Base-by-base conservation (phyloP, 148 eudicot genomes). In the Suaeda aralocaspica region DNA sequence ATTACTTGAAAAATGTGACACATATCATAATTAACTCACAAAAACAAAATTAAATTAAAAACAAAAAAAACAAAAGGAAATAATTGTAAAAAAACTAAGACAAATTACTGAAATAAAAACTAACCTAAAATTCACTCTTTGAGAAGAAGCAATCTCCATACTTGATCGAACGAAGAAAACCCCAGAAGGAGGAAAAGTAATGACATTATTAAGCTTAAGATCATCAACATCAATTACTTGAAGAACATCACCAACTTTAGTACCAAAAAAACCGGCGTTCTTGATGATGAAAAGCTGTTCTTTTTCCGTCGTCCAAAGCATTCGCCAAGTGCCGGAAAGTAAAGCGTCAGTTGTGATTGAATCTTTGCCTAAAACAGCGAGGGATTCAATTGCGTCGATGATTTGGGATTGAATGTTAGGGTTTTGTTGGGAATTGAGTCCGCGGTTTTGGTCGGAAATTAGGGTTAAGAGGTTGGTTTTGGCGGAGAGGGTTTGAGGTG, bases 271-370 rank as follows among this genome's bases (percentile, higher is more conserved):
- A 5, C 16, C 13, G 2, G 95, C 95, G 59, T 93, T 90, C 74
- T 82, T 75, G 3, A 91, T 80, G 26, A 93, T 89, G 56, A 80
- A 93, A 7, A 93, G 95, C 78, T 93, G 98, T 29, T 93, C 98
- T 75, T 93, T 93, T 85, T 93, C 96, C 1, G 96, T 90, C 22
- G 96, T 93, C 98, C 98, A 93, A 60, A 88, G 70, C 88, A 93
- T 67, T 72, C 98, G 77, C 98, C 98, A 93, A 61, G 98, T 90
- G 64, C 86, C 96, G 15, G 95, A 87, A 15, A 93, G 84, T 0
- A 96, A 86, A 41, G 25, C 7, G 2, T 67, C 83, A 15, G 95
- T 89, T 26, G 98, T 93, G 78, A 86, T 76, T 0, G 69, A 67
- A 19, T 66, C 87, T 13, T 68, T 74, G 57, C 89, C 91, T 21